Base-by-base conservation (phyloP, 805 yeast genomes). In the Cyberlindnera petersonii region DNA sequence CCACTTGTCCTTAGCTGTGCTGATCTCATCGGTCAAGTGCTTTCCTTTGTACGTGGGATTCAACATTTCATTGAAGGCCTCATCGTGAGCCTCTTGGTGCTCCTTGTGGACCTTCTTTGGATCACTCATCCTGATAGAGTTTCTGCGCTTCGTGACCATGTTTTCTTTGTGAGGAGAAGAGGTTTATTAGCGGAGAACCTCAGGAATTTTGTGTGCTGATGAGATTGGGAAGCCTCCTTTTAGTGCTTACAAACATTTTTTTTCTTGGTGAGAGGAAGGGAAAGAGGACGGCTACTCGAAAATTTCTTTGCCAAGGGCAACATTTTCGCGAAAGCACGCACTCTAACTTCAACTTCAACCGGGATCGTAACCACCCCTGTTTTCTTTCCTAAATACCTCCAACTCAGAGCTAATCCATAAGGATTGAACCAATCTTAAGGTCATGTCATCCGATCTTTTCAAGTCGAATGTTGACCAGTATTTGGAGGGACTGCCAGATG, bases 1-100 rank as follows among this genome's bases (percentile, higher is more conserved):
- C 99, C 99, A 93, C 61, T 93, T 93, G 63, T 93, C 99, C 52
- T 86, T 86, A 9, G 95, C 93, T 0, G 96, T 87, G 51, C 78
- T 78, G 57, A 93, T 82, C 48, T 85, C 85, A 65, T 93, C 99
- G 2, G 95, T 77, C 43, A 93, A 62, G 37, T 73, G 71, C 61
- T 87, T 91, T 13, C 99, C 98, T 57, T 80, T 82, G 63, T 86
- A 93, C 14, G 74, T 72, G 9, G 94, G 91, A 56, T 86, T 72
- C 40, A 93, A 64, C 24, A 91, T 71, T 34, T 86, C 93, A 55
- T 75, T 77, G 60, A 88, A 86, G 4, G 82, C 67, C 36, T 78
- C 86, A 51, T 78, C 85, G 17, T 37, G 40, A n/a, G 33, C 40
- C 8, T 62, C 52, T 15, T 54, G 64, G 6, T 40, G 47, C 19